Conservation (phyloP, 495 filamentous ascomycete species). For the Jackrogersella minutella region DNA sequence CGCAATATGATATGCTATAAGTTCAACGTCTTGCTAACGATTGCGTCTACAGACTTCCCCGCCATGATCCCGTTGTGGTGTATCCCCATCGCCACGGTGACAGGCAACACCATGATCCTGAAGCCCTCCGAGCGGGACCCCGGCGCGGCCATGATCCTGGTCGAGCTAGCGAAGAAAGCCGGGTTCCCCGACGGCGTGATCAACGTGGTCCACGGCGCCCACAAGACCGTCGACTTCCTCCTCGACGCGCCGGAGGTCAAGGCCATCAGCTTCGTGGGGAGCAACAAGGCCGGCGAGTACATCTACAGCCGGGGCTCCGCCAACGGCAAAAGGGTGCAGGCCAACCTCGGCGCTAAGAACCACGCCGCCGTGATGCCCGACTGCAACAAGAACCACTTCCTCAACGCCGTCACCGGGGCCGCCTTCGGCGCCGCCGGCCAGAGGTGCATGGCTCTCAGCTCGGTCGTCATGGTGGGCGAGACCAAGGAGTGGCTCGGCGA, state of each 20-base stretch:
- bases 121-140: slow-evolving; percentile 99
- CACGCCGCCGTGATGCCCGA: slow-evolving; percentile 95
- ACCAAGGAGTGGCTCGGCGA: slow-evolving; percentile 93
- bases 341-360: slow-evolving; percentile 98
- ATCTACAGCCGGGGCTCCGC: slow-evolving; percentile 91
- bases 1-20: too few species aligned
- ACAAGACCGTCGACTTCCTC: slow-evolving; percentile 95
- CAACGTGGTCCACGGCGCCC: slow-evolving; percentile 92
- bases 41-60: slow-evolving; percentile 77
- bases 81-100: slow-evolving; percentile 92
- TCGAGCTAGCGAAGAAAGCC: slow-evolving; percentile 87
- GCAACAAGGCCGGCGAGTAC: slow-evolving; percentile 97
- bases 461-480: slow-evolving; percentile 92
- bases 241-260: slow-evolving; percentile 96
- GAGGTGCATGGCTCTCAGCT: slow-evolving; percentile 96
- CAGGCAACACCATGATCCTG: slow-evolving; percentile 91
- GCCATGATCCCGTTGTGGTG: slow-evolving; percentile 99
- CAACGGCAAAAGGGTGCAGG: slow-evolving; percentile 92
- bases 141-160: slow-evolving; percentile 98
- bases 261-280: slow-evolving; percentile 96
- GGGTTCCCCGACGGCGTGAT: slow-evolving; percentile 94
- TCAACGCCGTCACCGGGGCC: slow-evolving; percentile 93
- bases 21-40: slow-evolving; percentile 25
- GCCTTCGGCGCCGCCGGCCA: slow-evolving; percentile 98
- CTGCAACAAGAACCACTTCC: slow-evolving; percentile 95